A percentile compares a stretch with the other conserved stretches of the same genome.
phyloP scores from a whole-genome alignment of 2,329 filamentous ascomycete species.

The Ascochyta koolunga region DNA sequence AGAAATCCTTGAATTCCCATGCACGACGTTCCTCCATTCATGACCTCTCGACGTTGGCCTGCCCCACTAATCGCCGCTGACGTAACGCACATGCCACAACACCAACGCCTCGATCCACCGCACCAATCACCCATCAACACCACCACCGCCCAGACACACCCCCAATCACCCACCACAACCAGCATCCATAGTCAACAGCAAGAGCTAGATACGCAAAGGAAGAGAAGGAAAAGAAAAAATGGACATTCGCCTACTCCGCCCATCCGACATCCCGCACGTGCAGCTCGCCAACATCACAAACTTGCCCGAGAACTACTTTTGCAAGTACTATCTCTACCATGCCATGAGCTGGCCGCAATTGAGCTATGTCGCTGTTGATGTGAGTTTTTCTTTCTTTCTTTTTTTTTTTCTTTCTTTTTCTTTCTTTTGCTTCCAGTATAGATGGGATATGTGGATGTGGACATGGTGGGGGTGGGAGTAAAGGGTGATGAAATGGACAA shows the following conservation, averaged over 20 bases:
- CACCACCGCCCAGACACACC: not conserved
- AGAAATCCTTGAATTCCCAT: too few species aligned
- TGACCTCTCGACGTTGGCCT: not conserved
- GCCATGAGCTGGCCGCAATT: constrained; percentile 97
- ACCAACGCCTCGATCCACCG: not conserved
- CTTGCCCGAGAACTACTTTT: constrained; percentile 98
- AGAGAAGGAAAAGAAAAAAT: constrained; percentile 56
- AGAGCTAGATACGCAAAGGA: not conserved
- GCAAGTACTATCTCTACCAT: constrained; percentile 99
- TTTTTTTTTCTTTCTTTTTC: too few species aligned
- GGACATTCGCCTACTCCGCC: constrained; percentile 87
- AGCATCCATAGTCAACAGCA: too few species aligned
- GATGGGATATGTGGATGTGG: too few species aligned
- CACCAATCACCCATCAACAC: not conserved
- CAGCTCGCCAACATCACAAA: constrained; percentile 99
- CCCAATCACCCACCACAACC: too few species aligned
- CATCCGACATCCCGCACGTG: constrained; percentile 86
- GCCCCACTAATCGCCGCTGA: not conserved
- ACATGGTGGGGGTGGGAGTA: too few species aligned
- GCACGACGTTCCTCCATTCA: too few species aligned
- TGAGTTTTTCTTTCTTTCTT: constrained; percentile 40
- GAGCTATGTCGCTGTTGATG: constrained; percentile 92
- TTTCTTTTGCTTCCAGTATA: too few species aligned
- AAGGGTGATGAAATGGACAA: too few species aligned
- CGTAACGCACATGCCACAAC: not conserved